Evolutionary conservation across 2,329 filamentous ascomycete species (phyloP).

Genomic region (Claviceps sp.): DNA sequence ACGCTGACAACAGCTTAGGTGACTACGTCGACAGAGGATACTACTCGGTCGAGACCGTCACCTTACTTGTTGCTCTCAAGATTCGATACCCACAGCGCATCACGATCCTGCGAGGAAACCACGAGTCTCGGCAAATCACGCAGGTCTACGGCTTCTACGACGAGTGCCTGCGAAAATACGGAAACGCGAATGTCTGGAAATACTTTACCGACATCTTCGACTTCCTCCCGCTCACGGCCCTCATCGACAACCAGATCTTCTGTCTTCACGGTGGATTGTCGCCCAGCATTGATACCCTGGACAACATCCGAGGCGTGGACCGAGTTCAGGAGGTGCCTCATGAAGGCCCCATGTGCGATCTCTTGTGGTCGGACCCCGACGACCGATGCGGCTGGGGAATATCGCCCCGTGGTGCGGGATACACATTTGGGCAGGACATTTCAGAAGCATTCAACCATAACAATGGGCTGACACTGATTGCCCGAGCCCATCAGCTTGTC

Average conservation of each 20-base stretch:
- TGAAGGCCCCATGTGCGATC: constrained; percentile 94
- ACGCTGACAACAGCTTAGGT: constrained; percentile 36
- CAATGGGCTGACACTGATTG: constrained; percentile 91
- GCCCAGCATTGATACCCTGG: constrained; percentile 88
- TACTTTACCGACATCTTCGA: constrained; percentile 98
- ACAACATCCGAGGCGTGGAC: constrained; percentile 90
- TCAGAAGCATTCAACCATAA: constrained; percentile 99
- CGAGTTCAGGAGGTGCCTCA: constrained; percentile 97
- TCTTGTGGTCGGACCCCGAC: constrained; percentile 96
- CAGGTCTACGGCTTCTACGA: constrained; percentile 99
- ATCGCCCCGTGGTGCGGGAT: constrained; percentile 84
- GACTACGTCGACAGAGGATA: constrained; percentile 98
- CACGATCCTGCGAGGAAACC: constrained; percentile 95
- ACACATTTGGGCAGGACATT: constrained; percentile 94
- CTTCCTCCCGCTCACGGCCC: constrained; percentile 89
- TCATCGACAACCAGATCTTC: constrained; percentile 99
- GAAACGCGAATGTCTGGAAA: constrained; percentile 98
- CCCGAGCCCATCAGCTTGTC: constrained; percentile 91
- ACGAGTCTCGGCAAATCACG: constrained; percentile 97
- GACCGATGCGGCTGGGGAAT: constrained; percentile 95
- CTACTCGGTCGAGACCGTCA: constrained; percentile 97
- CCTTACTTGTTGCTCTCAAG: constrained; percentile 89
- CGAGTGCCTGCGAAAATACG: constrained; percentile 96
- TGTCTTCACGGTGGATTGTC: constrained; percentile 94
- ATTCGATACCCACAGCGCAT: constrained; percentile 97